Evolutionary conservation across 495 filamentous ascomycete species (phyloP), one percentile per base, ranked within the genome.

Genomic region (Aspergillus kassunensis): DNA sequence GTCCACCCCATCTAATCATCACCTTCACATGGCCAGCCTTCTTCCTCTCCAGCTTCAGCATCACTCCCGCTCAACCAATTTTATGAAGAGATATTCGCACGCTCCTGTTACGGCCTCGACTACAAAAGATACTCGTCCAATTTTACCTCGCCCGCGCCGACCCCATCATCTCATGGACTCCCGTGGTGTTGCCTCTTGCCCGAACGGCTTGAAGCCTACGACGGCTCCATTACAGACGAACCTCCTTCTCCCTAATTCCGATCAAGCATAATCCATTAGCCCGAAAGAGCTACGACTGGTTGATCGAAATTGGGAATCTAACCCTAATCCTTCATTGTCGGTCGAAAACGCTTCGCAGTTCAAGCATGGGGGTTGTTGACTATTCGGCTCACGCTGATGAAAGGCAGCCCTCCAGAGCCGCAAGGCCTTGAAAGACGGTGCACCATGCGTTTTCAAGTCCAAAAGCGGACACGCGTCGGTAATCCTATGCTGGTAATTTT

Each of bases 391-490:
- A 61, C 56, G 35, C 40, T 51, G 47, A 62, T 46, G 57, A 77
- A 77, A 69, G 60, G 65, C 55, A 53, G 68, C 61, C 63, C 53
- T 65, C 65, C 70, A 75, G 69, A 74, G 66, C 64, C 59, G 54
- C 9, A 42, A 34, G 47, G 56, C 63, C 56, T 48, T 51, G 51
- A 72, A 73, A 74, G 70, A 74, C 59, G 69, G 69, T 66, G 55
- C 53, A 71, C 70, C 71, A 77, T 77, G 71, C 63, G 62, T 50
- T 58, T 64, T 56, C 42, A 64, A 55, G 63, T 63, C 41, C 41
- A 18, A 27, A 20, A 29, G 4, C 63, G 67, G 57, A 58, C 58
- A 61, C 64, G 70, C 71, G 74, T 77, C 74, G 61, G 72, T 73
- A 67, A 56, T 55, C 67, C 62, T 36, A 71, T 70, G 74, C 74